Base-by-base conservation (phyloP, 176 grass and related monocot genomes). In the Saccharum spontaneum region DNA sequence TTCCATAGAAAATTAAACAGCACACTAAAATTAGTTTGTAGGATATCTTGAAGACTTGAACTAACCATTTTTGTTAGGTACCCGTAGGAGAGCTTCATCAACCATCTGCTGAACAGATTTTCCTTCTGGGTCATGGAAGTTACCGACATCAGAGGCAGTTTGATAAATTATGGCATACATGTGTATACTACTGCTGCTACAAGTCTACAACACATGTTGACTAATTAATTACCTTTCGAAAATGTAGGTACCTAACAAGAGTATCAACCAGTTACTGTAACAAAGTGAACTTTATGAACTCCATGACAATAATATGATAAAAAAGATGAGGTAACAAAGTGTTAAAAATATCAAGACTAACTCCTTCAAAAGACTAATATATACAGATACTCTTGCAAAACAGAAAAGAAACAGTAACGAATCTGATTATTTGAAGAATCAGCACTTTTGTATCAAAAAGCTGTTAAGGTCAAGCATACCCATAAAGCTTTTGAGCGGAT, bases 71-170 rank as follows among this genome's bases (percentile, higher is more conserved):
- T 23, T 81, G 67, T 98, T 98, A 38, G 96, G 96, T 33, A 98
- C 89, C 69, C 33, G 83, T 83, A 78, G 88, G 17, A 98, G 91
- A 74, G 96, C 93, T 94, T 98, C 93, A 71, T 98, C 78, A 64
- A 98, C 91, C 96, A 95, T 98, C 87, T 95, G 63, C 73, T 98
- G 93, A 73, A 95, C 96, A 83, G 91, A 98, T 87, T 98, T 98
- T 45, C 96, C 96, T 90, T 98, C 96, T 98, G 87, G n/a, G 49
- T 28, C 26, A 89, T 72, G 67, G 74, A 90, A 80, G 48, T 72
- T 82, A 78, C 44, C 1, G 18, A 39, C 12, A 34, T 88, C 1
- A 76, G 45, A 54, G 12, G 41, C 77, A 46, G 50, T 65, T 75
- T 15, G 13, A 73, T 40, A 84, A 37, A 26, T 30, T 40, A 37